These are phyloP conservation scores for Fusarium stilboides DNA, from an alignment of 2,329 filamentous ascomycete species.

Conservation along the genomic window DNA sequence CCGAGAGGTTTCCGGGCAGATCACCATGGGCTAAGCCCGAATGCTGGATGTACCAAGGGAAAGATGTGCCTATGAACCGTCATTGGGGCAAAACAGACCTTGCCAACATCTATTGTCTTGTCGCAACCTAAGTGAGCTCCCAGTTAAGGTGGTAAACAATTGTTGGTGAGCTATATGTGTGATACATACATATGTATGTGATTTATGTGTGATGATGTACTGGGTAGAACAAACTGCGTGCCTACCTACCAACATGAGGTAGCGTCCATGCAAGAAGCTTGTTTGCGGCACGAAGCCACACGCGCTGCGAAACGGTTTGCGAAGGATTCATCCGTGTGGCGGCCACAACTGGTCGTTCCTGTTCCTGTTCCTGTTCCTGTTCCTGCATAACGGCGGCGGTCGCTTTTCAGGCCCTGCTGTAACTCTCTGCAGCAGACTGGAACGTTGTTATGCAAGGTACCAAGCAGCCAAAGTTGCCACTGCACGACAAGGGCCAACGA, in stretches of 20 bases:
- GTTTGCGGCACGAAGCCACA: constrained; percentile 21
- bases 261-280: constrained; percentile 23
- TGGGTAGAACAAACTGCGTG: constrained; percentile 8
- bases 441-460: constrained; percentile 50
- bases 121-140: constrained; percentile 1
- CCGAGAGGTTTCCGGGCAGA: constrained; percentile 8
- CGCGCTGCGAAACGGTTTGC: constrained; percentile 29
- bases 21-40: constrained; percentile 24
- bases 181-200: constrained; percentile 13
- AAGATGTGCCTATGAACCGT: constrained; percentile 17
- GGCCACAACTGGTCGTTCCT: constrained; percentile 40
- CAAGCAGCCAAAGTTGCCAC: constrained; percentile 38
- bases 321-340: constrained; percentile 34
- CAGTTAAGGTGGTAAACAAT: constrained; percentile 2
- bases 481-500: constrained; percentile 22
- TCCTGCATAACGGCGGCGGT: constrained; percentile 50
- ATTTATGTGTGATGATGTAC: constrained; percentile 25
- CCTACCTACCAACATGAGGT: constrained; percentile 26
- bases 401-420: constrained; percentile 36
- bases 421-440: constrained; percentile 41
- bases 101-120: neutral
- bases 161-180: constrained; percentile 8
- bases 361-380: constrained; percentile 53
- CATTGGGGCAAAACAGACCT: neutral
- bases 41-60: constrained; percentile 14